These are phyloP conservation scores for Exophiala spinifera DNA, from an alignment of 2,329 filamentous ascomycete species.

Conservation along the genomic window DNA sequence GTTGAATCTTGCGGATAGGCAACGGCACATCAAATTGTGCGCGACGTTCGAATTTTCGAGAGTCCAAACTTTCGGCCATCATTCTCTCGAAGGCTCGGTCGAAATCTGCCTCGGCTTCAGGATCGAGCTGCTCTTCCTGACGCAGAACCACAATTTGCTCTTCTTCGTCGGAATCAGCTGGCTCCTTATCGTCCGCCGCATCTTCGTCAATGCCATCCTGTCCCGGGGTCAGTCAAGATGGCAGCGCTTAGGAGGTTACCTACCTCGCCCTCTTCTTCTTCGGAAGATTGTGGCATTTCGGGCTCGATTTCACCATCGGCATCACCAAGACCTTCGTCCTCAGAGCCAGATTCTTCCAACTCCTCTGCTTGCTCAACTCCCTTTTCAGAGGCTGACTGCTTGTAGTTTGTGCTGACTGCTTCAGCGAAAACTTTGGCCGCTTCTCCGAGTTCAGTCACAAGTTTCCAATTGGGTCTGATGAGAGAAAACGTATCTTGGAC, in stretches of 20 bases:
- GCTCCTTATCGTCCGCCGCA: constrained; percentile 43
- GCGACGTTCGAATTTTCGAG: constrained; percentile 92
- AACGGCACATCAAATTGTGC: constrained; percentile 93
- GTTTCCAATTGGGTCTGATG: constrained; percentile 87
- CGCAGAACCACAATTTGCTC: constrained; percentile 90
- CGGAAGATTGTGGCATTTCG: constrained; percentile 39
- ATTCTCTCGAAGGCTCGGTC: constrained; percentile 97
- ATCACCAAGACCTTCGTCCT: constrained; percentile 67
- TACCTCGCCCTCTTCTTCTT: constrained; percentile 50
- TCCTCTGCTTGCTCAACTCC: constrained; percentile 68
- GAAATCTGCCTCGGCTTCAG: constrained; percentile 93
- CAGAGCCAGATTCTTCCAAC: constrained; percentile 67
- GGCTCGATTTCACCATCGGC: constrained; percentile 59
- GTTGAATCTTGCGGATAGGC: constrained; percentile 71
- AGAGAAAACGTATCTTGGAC: constrained; percentile 86
- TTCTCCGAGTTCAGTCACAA: constrained; percentile 76
- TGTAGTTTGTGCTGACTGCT: constrained; percentile 87
- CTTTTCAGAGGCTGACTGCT: constrained; percentile 70
- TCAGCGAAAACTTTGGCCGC: constrained; percentile 79
- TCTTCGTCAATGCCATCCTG: constrained; percentile 38
- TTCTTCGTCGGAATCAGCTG: constrained; percentile 63
- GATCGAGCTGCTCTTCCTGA: constrained; percentile 84
- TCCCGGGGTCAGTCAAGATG: constrained; percentile 14
- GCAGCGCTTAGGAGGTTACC: constrained; percentile 1
- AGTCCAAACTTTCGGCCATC: constrained; percentile 96